A percentile compares a stretch with the other conserved stretches of the same genome.
Conservation (phyloP, 257 asterid genomes). For the Euphrasia confusa region DNA sequence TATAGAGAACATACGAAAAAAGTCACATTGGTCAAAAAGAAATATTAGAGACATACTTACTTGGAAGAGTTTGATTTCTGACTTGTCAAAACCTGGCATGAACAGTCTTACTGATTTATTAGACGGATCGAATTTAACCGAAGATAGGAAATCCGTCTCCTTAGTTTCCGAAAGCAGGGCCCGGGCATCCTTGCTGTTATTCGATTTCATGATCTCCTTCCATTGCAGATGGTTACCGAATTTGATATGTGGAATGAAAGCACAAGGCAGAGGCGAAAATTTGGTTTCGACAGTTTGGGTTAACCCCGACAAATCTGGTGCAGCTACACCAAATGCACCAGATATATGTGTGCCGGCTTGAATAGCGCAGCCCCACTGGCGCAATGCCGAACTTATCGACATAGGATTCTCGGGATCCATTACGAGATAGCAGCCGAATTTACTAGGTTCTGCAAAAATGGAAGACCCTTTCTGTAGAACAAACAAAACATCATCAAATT, state of each 20-base stretch:
- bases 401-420: conserved; percentile 52
- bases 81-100: conserved; percentile 98
- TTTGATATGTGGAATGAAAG: conserved; percentile 52
- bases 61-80: conserved; percentile 93
- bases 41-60: conserved; percentile 49
- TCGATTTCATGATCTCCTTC: conserved; percentile 44
- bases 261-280: conserved; percentile 66
- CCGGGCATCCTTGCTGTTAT: conserved; percentile 52
- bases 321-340: conserved; percentile 56
- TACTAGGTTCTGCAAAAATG: conserved; percentile 48
- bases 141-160: conserved; percentile 26
- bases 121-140: conserved; percentile 55
- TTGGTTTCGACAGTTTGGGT: conserved; percentile 27
- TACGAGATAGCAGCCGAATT: conserved; percentile 74
- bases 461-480: conserved; percentile 70
- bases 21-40: neutral
- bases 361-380: conserved; percentile 90
- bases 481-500: conserved; percentile 11
- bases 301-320: conserved; percentile 27
- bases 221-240: conserved; percentile 37
- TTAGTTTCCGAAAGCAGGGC: conserved; percentile 37
- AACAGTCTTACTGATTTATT: conserved; percentile 68
- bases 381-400: conserved; percentile 56
- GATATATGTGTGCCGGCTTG: conserved; percentile 85
- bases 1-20: neutral